phyloP scores from a whole-genome alignment of 2,329 filamentous ascomycete species.

The Byssothecium circinans region DNA sequence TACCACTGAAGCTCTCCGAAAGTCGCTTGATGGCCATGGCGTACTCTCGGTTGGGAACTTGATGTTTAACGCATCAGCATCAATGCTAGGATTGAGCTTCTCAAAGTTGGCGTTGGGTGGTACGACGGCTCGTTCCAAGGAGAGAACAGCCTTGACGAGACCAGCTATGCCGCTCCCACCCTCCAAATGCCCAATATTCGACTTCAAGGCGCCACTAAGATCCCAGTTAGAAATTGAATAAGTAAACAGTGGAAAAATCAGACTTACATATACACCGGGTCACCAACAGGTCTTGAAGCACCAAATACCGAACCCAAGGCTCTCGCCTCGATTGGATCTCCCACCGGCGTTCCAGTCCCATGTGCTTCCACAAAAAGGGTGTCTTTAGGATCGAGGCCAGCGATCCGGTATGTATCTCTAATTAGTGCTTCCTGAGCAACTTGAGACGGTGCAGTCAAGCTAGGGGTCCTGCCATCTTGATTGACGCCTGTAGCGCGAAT shows the following conservation, averaged over 20 bases:
- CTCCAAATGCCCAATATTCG: constrained; percentile 47
- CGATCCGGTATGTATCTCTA: constrained; percentile 36
- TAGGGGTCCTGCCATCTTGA: constrained; percentile 14
- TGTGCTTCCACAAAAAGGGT: constrained; percentile 41
- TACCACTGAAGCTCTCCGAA: constrained; percentile 13
- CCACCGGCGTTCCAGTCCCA: constrained; percentile 61
- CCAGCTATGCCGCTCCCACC: constrained; percentile 40
- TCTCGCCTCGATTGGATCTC: constrained; percentile 33
- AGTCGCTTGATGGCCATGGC: constrained; percentile 5
- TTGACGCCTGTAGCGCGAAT: constrained; percentile 26
- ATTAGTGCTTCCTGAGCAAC: constrained; percentile 46
- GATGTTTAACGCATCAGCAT: constrained; percentile 9
- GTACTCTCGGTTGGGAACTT: background rate
- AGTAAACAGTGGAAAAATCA: background rate
- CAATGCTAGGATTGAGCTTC: constrained; percentile 9
- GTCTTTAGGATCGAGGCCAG: constrained; percentile 32
- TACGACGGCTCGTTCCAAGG: constrained; percentile 39
- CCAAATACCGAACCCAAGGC: constrained; percentile 13
- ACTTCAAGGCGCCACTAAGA: constrained; percentile 21
- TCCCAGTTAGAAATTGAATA: background rate
- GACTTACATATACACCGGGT: constrained; percentile 10
- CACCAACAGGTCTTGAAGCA: constrained; percentile 2
- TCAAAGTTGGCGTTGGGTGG: constrained; percentile 25
- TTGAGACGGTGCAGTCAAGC: constrained; percentile 34
- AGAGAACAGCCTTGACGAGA: constrained; percentile 40